Conservation (phyloP, 352 stramenopile species). For the Blastocystis sp. region DNA sequence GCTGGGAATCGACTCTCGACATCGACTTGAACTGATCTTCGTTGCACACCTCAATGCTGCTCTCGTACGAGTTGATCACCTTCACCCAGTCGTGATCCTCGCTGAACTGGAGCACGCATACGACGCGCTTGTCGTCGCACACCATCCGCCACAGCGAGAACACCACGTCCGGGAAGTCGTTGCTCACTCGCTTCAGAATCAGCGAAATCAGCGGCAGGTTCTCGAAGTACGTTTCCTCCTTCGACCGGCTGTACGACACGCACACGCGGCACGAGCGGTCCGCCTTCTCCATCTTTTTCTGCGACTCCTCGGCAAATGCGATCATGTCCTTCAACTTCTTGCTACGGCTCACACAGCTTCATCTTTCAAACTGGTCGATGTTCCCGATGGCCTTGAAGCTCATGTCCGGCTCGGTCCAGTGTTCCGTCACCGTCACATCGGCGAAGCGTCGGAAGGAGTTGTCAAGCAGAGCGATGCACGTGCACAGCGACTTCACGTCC, state of each 20-base stretch:
- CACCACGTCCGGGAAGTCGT: slow-evolving; percentile 54
- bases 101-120: slow-evolving; percentile 56
- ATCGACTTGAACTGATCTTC: slow-evolving; percentile 33
- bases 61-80: slow-evolving; percentile 61
- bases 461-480: slow-evolving; percentile 51
- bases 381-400: slow-evolving; percentile 65
- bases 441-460: slow-evolving; percentile 64
- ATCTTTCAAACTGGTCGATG: slow-evolving; percentile 34
- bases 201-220: slow-evolving; percentile 58
- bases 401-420: slow-evolving; percentile 63
- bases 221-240: slow-evolving; percentile 66
- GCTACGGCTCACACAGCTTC: background rate
- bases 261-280: slow-evolving; percentile 23
- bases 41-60: slow-evolving; percentile 64
- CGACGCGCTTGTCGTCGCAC: slow-evolving; percentile 45
- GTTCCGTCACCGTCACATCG: slow-evolving; percentile 46
- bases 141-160: slow-evolving; percentile 59
- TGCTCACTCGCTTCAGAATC: slow-evolving; percentile 60
- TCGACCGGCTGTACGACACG: slow-evolving; percentile 35
- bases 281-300: slow-evolving; percentile 40
- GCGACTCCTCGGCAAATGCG: slow-evolving; percentile 46
- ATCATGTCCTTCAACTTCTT: slow-evolving; percentile 64
- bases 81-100: slow-evolving; percentile 63
- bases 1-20: slow-evolving; percentile 18
- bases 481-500: slow-evolving; percentile 35